Evolutionary conservation across 805 yeast genomes (phyloP).

Genomic region (Kuraishia borneana): DNA sequence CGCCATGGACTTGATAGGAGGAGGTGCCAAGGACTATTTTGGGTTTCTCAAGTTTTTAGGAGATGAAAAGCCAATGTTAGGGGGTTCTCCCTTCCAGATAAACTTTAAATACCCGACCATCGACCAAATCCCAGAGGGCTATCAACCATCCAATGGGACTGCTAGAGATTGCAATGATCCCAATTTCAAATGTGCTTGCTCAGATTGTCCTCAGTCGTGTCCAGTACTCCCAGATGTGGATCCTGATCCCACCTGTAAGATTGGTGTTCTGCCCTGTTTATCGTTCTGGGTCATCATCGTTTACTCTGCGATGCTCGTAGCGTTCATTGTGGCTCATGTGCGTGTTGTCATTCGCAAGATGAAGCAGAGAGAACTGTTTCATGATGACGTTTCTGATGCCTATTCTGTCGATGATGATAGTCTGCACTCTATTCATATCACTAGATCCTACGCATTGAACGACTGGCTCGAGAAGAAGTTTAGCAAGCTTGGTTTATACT

Average conservation of each 20-base stretch:
- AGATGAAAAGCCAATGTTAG: constrained; percentile 85
- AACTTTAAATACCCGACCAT: constrained; percentile 45
- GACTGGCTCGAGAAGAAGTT: constrained; percentile 35
- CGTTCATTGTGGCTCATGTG: constrained; percentile 2
- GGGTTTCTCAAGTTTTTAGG: constrained; percentile 83
- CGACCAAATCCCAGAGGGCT: constrained; percentile 7
- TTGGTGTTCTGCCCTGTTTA: constrained; percentile 62
- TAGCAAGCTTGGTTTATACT: constrained; percentile 39
- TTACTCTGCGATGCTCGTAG: constrained; percentile 23
- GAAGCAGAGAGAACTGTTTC: background rate
- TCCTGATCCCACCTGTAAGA: constrained; percentile 30
- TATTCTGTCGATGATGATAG: constrained; percentile 15
- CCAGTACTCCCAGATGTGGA: constrained; percentile 48
- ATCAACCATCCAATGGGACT: constrained; percentile 14
- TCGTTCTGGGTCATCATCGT: constrained; percentile 48
- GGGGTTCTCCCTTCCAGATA: constrained; percentile 95
- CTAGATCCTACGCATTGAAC: constrained; percentile 35
- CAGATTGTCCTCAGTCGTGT: constrained; percentile 79
- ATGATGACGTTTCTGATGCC: constrained; percentile 4
- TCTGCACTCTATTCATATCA: constrained; percentile 16
- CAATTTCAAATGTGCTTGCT: constrained; percentile 72
- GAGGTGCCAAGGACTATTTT: constrained; percentile 75
- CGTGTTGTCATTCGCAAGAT: background rate
- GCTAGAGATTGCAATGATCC: constrained; percentile 46
- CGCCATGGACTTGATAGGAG: constrained; percentile 96